phyloP scores from a whole-genome alignment of 805 yeast species.

The Sungouiella thailandica region DNA sequence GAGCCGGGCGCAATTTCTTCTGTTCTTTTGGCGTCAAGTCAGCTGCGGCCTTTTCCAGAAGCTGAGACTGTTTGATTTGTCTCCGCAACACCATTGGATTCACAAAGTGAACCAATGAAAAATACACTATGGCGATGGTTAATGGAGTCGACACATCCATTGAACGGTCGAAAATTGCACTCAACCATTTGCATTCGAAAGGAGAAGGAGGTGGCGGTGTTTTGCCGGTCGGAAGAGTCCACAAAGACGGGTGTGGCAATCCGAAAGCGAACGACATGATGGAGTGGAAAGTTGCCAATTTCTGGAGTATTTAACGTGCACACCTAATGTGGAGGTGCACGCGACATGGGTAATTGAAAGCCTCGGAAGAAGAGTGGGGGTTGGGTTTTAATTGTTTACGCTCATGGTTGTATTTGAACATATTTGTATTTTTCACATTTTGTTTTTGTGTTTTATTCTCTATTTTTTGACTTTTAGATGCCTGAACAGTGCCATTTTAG shows the following conservation, averaged over 20 bases:
- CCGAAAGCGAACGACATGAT: slow-evolving; percentile 24
- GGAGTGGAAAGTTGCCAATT: background rate
- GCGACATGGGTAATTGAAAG: no score
- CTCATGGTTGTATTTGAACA: no score
- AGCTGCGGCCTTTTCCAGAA: slow-evolving; percentile 13
- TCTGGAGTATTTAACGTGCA: background rate
- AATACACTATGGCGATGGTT: slow-evolving; percentile 54
- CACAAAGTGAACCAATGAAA: slow-evolving; percentile 49
- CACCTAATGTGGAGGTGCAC: no score
- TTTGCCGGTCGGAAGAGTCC: slow-evolving; percentile 25
- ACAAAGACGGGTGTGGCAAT: slow-evolving; percentile 28
- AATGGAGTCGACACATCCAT: slow-evolving; percentile 52
- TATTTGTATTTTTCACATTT: no score
- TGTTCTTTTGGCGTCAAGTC: slow-evolving; percentile 16
- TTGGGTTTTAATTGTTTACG: no score
- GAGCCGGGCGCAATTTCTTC: slow-evolving; percentile 48
- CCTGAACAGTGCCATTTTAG: no score
- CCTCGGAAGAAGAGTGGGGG: no score
- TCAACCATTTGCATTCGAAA: slow-evolving; percentile 25
- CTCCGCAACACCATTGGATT: slow-evolving; percentile 46
- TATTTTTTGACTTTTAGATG: no score
- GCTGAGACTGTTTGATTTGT: slow-evolving; percentile 32
- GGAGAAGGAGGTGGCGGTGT: slow-evolving; percentile 33
- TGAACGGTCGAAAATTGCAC: slow-evolving; percentile 33
- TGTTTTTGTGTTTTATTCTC: no score